Evolutionary conservation across 2,329 filamentous ascomycete species (phyloP).

Genomic region (Pyricularia pennisetigena): DNA sequence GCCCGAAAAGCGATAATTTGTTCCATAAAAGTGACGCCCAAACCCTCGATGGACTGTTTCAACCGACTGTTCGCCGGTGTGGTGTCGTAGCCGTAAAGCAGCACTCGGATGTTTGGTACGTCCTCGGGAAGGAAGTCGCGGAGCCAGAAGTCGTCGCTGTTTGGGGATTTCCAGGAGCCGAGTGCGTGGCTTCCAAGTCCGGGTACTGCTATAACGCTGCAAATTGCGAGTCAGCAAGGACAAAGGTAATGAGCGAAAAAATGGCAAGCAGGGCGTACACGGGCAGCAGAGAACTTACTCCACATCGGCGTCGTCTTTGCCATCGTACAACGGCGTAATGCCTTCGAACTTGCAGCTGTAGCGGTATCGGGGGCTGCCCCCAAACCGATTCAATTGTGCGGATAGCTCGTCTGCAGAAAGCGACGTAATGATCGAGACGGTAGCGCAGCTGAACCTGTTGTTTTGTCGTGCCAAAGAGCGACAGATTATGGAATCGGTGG

Average conservation of each 20-base stretch:
- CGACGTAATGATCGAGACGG: background rate
- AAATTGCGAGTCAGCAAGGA: background rate
- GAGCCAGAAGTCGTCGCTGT: slow-evolving; percentile 17
- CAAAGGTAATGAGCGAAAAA: slow-evolving; percentile 3
- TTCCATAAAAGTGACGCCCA: background rate
- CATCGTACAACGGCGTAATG: slow-evolving; percentile 17
- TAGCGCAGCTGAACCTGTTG: background rate
- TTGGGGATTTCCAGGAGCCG: slow-evolving; percentile 17
- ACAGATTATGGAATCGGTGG: background rate
- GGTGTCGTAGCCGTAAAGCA: slow-evolving; percentile 21
- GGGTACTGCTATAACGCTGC: slow-evolving; percentile 18
- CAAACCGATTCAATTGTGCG: background rate
- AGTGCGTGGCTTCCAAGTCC: slow-evolving; percentile 19
- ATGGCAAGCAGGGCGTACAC: background rate
- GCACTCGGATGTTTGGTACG: slow-evolving; percentile 13
- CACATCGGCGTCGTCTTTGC: slow-evolving; percentile 6
- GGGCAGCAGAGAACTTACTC: slow-evolving; percentile 11
- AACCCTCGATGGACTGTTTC: slow-evolving; percentile 9
- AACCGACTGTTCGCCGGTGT: slow-evolving; percentile 11
- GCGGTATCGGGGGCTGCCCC: background rate
- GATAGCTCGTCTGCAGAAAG: background rate
- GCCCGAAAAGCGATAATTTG: background rate
- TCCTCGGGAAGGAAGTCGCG: slow-evolving; percentile 17
- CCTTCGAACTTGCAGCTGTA: slow-evolving; percentile 11
- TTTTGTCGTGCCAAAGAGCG: background rate